phyloP scores from a whole-genome alignment of 371 early-diverging fungal species.

The Mucor mucedo region DNA sequence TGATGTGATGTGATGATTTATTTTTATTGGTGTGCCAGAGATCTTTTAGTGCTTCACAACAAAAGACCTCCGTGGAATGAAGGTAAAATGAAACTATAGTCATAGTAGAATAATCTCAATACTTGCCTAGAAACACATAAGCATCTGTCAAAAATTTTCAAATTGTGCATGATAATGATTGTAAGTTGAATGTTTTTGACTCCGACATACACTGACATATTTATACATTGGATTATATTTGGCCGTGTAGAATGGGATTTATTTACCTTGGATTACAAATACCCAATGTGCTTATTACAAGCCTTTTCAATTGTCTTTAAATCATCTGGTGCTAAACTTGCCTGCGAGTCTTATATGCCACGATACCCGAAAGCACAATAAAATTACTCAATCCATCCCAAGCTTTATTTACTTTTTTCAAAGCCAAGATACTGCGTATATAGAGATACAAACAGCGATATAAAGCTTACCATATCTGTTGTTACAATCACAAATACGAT shows the following conservation, averaged over 20 bases:
- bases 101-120: not conserved
- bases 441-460: too few relatives aligned
- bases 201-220: not conserved
- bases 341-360: slow-evolving; percentile 72
- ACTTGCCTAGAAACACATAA: slow-evolving; percentile 76
- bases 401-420: too few relatives aligned
- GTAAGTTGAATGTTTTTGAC: slow-evolving; percentile 51
- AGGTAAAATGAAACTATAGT: slow-evolving; percentile 45
- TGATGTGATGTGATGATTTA: too few relatives aligned
- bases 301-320: slow-evolving; percentile 95
- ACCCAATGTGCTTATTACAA: slow-evolving; percentile 91
- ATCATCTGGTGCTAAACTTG: slow-evolving; percentile 89
- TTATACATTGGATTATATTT: slow-evolving; percentile 86
- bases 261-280: slow-evolving; percentile 95
- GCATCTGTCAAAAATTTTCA: slow-evolving; percentile 99
- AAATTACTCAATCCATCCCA: too few relatives aligned
- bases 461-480: too few relatives aligned
- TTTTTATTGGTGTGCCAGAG: slow-evolving; percentile 54
- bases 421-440: too few relatives aligned
- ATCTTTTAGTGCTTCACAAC: slow-evolving; percentile 80
- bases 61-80: slow-evolving; percentile 94
- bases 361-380: too few relatives aligned
- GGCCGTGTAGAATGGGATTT: slow-evolving; percentile 81
- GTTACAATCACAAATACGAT: too few relatives aligned
- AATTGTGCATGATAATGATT: slow-evolving; percentile 89